Percentiles rank a stretch among this genome's conserved stretches.
Conservation (phyloP, 2,329 filamentous ascomycete genomes). For the Neoscytalidium dimidiatum region DNA sequence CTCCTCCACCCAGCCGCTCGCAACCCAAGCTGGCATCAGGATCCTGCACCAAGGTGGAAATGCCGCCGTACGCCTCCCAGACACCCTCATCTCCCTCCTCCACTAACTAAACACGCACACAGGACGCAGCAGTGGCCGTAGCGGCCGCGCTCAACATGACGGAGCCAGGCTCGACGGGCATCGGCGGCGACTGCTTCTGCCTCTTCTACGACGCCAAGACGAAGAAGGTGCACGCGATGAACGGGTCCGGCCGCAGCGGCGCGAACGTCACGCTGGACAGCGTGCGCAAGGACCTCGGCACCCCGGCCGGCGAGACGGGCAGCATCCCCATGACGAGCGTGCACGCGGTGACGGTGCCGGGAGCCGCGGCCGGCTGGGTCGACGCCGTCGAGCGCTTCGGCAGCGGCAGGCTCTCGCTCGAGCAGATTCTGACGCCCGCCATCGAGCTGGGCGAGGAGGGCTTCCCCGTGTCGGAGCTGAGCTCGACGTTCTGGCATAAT, state of each 20-base stretch:
- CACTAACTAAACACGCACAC: not conserved
- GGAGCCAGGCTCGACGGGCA: constrained; percentile 89
- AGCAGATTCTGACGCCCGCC: constrained; percentile 78
- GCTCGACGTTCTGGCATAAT: constrained; percentile 68
- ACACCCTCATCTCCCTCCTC: not conserved
- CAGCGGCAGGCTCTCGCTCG: constrained; percentile 77
- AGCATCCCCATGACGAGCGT: constrained; percentile 74
- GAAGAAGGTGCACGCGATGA: constrained; percentile 80
- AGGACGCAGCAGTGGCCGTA: constrained; percentile 96
- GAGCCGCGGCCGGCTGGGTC: constrained; percentile 89
- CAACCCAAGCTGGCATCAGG: constrained; percentile 82
- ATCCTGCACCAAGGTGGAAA: constrained; percentile 88
- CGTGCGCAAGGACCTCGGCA: constrained; percentile 68
- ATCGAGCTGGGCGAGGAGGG: constrained; percentile 85
- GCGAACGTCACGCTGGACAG: constrained; percentile 67
- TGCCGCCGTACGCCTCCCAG: constrained; percentile 66
- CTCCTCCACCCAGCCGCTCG: constrained; percentile 84
- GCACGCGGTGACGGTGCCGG: constrained; percentile 83
- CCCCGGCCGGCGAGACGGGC: constrained; percentile 58
- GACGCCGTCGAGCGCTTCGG: constrained; percentile 88
- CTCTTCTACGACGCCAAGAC: constrained; percentile 85
- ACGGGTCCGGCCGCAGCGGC: constrained; percentile 87
- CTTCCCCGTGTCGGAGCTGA: constrained; percentile 83
- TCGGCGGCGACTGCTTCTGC: constrained; percentile 97
- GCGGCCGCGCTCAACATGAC: constrained; percentile 92